A percentile compares a stretch with the other conserved stretches of the same genome.
phyloP scores from a whole-genome alignment of 352 stramenopile species.

The Phytopythium montanum region DNA sequence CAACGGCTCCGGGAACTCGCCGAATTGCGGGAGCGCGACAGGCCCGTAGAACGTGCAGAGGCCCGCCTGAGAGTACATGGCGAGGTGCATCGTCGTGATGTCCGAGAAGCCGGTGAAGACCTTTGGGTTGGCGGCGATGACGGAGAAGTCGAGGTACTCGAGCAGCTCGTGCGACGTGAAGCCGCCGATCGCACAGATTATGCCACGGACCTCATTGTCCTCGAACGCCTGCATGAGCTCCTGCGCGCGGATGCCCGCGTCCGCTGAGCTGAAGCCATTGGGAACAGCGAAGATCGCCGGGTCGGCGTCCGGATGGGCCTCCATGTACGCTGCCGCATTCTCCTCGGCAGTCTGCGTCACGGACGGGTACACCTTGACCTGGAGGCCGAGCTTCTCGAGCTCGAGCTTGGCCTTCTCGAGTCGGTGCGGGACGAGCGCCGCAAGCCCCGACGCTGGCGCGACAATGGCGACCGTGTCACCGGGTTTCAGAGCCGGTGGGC shows the following conservation, averaged over 20 bases:
- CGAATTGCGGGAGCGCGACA: slow-evolving; percentile 51
- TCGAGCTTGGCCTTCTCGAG: slow-evolving; percentile 29
- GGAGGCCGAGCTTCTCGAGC: slow-evolving; percentile 32
- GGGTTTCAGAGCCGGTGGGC: slow-evolving; percentile 20
- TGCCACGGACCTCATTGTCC: slow-evolving; percentile 33
- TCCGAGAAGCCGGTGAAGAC: slow-evolving; percentile 63
- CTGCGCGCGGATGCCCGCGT: slow-evolving; percentile 29
- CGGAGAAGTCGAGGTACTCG: slow-evolving; percentile 54
- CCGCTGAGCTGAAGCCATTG: slow-evolving; percentile 41
- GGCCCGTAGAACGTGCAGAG: slow-evolving; percentile 64
- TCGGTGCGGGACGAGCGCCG: slow-evolving; percentile 37
- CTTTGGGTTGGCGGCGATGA: slow-evolving; percentile 36
- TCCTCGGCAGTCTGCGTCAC: slow-evolving; percentile 29
- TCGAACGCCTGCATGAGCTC: slow-evolving; percentile 56
- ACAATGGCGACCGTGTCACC: slow-evolving; percentile 55
- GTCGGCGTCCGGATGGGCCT: slow-evolving; percentile 5
- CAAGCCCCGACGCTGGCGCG: slow-evolving; percentile 38
- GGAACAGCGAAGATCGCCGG: slow-evolving; percentile 12
- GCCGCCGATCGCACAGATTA: slow-evolving; percentile 54
- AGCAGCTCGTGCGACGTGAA: slow-evolving; percentile 60
- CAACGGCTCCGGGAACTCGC: slow-evolving; percentile 46
- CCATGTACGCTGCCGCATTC: slow-evolving; percentile 13
- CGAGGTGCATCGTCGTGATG: slow-evolving; percentile 59
- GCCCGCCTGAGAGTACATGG: slow-evolving; percentile 32
- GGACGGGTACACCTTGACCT: slow-evolving; percentile 43